Evolutionary conservation across 2,329 filamentous ascomycete species (phyloP), one percentile per base, ranked within the genome.

Genomic region (Aspergillus unguis): DNA sequence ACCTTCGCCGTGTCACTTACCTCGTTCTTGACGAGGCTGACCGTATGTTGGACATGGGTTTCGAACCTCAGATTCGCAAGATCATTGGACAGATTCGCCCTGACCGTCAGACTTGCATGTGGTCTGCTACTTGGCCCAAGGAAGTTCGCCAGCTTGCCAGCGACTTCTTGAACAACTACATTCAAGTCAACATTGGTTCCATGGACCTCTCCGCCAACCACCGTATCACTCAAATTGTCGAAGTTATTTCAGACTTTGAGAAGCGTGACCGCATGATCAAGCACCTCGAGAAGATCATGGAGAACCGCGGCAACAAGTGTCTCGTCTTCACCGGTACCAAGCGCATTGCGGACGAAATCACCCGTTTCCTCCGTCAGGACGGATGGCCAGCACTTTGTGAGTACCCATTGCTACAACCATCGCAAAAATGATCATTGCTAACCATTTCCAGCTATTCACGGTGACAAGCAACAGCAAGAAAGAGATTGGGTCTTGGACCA

Each of bases 41-140:
- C 78, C 92, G 94, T 70, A 99, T 99, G 94, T 82, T 99, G 72
- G 94, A 99, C 79, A 99, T 99, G 94, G 94, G 94, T 85, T 97
- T 99, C 77, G 94, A 99, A 79, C 94, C 94, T 62, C 94, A 97
- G 75, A 97, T 99, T 67, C 90, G 94, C 80, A 97, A 97, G 81
- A 97, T 99, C 62, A 92, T 99, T 64, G 83, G 88, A 59, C 94
- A 99, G 78, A 97, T 97, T 75, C 90, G 94, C 64, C 94, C 94
- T 49, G 94, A 99, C 73, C 87, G 94, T 82, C 94, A 99, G 76
- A 99, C 94, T 58, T 94, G 94, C 80, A 96, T 99, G 91, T 99
- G 92, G 90, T 99, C 94, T 56, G 94, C 94, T 64, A 99, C 94
- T 5, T 99, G 94, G 92, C 94, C 94, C 68, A 96, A 96, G 83